Conservation (phyloP, 1,284 basidiomycete species). For the Irpex sp. region DNA sequence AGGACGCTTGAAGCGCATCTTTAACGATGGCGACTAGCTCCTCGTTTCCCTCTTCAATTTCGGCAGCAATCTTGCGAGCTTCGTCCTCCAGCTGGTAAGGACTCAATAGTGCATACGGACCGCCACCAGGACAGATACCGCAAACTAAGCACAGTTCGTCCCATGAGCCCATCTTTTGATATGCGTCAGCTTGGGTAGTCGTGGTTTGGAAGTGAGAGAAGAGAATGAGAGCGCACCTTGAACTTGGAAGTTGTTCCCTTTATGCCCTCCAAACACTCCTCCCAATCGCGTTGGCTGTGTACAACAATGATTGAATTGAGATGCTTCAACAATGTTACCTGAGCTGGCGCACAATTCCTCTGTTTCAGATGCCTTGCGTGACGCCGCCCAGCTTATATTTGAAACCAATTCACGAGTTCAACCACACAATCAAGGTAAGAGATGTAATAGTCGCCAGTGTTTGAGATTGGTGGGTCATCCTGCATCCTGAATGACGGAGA, state of each 20-base stretch:
- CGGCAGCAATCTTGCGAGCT: neutral
- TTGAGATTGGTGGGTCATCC: too few species aligned
- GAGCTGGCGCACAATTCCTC: too few species aligned
- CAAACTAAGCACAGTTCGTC: conserved; percentile 10
- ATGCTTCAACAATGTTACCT: neutral
- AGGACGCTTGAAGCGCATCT: conserved; percentile 1
- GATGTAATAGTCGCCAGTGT: too few species aligned
- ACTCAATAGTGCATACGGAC: neutral
- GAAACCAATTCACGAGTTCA: too few species aligned
- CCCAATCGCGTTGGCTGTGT: neutral
- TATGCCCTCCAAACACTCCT: neutral
- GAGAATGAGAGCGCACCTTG: neutral
- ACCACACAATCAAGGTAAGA: too few species aligned
- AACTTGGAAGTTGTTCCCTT: too few species aligned
- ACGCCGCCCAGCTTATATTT: neutral
- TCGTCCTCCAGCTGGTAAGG: neutral
- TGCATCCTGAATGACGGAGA: too few species aligned
- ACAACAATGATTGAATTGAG: neutral
- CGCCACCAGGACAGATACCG: conserved; percentile 1
- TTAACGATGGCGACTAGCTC: neutral
- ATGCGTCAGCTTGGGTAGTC: neutral
- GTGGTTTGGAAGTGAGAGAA: neutral
- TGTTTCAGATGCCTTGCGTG: neutral
- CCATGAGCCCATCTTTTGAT: conserved; percentile 10
- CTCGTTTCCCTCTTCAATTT: conserved; percentile 1